phyloP scores from a whole-genome alignment of 2,329 filamentous ascomycete genomes.

The Cladosporium cucumerinum region DNA sequence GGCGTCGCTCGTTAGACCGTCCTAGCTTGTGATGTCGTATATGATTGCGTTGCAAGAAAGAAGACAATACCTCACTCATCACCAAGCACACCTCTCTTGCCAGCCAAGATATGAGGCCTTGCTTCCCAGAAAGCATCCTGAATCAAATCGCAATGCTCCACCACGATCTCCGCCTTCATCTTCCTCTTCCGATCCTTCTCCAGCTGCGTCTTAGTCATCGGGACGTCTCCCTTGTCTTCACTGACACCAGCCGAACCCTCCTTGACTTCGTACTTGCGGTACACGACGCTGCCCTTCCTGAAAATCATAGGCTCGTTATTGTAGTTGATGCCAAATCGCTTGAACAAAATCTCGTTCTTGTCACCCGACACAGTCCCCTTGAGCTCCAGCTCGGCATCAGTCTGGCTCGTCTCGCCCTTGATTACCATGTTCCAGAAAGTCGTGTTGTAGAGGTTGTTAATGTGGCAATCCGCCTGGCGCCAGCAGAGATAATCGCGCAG shows the following conservation, averaged over 20 bases:
- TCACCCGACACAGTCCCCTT: conserved; percentile 79
- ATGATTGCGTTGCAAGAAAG: neutral
- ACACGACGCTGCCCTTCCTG: conserved; percentile 89
- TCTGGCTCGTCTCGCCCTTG: conserved; percentile 68
- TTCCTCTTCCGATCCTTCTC: conserved; percentile 81
- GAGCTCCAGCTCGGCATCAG: conserved; percentile 76
- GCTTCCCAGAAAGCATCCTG: conserved; percentile 90
- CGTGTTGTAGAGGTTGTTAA: conserved; percentile 98
- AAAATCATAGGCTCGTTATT: conserved; percentile 93
- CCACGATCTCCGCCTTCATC: conserved; percentile 73
- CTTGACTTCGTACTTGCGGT: conserved; percentile 56
- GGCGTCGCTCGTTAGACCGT: neutral
- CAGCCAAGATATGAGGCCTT: conserved; percentile 67
- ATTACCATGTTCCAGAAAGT: conserved; percentile 90
- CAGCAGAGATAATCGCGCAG: conserved; percentile 94
- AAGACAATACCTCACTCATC: neutral
- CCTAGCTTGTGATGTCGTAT: neutral
- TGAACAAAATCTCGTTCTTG: conserved; percentile 95
- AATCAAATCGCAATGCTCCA: conserved; percentile 91
- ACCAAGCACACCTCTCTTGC: conserved; percentile 23
- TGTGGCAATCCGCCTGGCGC: conserved; percentile 96
- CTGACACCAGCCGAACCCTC: conserved; percentile 69
- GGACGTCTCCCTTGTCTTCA: conserved; percentile 56
- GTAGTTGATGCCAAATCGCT: conserved; percentile 87
- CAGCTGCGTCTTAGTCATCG: conserved; percentile 62